phyloP scores from a whole-genome alignment of 2,329 filamentous ascomycete species.

The Ilyonectria sp. region DNA sequence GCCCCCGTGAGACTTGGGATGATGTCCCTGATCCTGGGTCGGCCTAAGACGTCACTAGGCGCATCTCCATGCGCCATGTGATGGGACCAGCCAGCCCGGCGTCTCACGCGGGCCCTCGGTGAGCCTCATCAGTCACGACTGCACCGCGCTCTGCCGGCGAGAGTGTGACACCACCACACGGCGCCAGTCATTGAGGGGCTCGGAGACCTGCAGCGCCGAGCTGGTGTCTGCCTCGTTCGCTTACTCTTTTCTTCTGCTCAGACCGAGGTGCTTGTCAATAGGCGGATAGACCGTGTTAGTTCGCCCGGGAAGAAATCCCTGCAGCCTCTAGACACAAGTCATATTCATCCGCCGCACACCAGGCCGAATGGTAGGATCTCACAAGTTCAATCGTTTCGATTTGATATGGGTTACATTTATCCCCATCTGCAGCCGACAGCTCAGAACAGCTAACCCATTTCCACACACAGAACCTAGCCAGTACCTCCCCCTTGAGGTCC shows the following conservation, averaged over 20 bases:
- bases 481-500: not conserved
- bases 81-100: conserved; percentile 11
- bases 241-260: not conserved
- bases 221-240: not conserved
- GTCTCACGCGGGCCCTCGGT: conserved; percentile 12
- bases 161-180: not conserved
- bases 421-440: not conserved
- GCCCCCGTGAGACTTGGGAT: not conserved
- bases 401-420: not conserved
- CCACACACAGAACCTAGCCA: not conserved
- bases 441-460: not conserved
- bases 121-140: conserved; percentile 2
- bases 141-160: not conserved
- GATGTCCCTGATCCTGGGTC: not conserved
- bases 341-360: not conserved
- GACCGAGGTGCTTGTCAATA: not conserved
- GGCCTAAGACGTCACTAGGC: conserved; percentile 7
- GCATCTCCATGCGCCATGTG: conserved; percentile 9
- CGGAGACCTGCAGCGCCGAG: not conserved
- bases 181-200: not conserved
- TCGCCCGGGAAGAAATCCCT: not conserved
- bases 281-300: not conserved
- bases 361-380: not conserved
- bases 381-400: not conserved
- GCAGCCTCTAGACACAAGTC: not conserved